Percentiles rank a stretch among this genome's conserved stretches.
Conservation (phyloP, 805 yeast species). For the Spathaspora sp. region DNA sequence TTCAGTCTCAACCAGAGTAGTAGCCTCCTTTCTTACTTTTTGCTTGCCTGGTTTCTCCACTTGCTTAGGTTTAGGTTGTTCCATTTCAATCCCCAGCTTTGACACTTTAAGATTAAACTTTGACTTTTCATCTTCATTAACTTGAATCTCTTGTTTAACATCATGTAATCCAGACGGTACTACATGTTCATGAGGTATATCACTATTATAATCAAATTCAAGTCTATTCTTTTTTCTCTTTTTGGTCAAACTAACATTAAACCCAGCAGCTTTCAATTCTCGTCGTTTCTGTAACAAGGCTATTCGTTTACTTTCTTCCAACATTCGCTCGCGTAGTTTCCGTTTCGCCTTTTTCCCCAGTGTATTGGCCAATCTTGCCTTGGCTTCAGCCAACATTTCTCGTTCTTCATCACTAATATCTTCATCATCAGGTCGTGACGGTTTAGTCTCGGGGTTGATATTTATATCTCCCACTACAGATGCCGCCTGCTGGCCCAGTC, state of each 20-base stretch:
- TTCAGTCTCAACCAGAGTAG: conserved; percentile 20
- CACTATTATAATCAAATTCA: conserved; percentile 79
- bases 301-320: conserved; percentile 72
- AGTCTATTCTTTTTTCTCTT: conserved; percentile 51
- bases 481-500: conserved; percentile 15
- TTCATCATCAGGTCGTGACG: conserved; percentile 77
- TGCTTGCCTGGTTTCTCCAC: conserved; percentile 12
- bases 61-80: conserved; percentile 24
- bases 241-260: conserved; percentile 47
- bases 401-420: conserved; percentile 83
- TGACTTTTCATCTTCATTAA: conserved; percentile 32
- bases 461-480: conserved; percentile 50
- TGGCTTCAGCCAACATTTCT: conserved; percentile 94
- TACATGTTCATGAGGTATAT: conserved; percentile 70
- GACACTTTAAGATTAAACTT: conserved; percentile 44
- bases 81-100: conserved; percentile 39
- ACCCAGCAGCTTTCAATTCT: conserved; percentile 78
- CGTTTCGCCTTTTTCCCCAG: conserved; percentile 94
- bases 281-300: conserved; percentile 77
- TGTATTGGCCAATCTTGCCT: conserved; percentile 85
- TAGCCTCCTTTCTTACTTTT: conserved; percentile 19
- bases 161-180: conserved; percentile 72
- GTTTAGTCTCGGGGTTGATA: conserved; percentile 69
- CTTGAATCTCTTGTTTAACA: conserved; percentile 51
- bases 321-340: conserved; percentile 78